These are phyloP conservation scores for Neopestalotiopsis rosae DNA, from an alignment of 2,329 filamentous ascomycete genomes.

Conservation along the genomic window DNA sequence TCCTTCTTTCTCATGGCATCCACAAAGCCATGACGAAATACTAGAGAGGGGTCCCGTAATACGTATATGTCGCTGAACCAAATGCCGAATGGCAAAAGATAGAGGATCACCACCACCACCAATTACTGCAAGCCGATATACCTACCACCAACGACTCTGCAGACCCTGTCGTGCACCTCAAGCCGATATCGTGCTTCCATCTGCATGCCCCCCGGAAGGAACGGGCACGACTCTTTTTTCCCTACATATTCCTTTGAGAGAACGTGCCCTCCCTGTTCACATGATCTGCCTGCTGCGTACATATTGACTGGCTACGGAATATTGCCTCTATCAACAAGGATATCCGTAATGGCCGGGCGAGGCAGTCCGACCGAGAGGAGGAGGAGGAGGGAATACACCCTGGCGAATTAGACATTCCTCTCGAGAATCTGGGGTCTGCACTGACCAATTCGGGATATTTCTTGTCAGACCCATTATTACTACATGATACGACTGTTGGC, in stretches of 20 bases:
- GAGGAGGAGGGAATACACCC: neutral
- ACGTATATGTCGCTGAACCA: neutral
- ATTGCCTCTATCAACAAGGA: neutral
- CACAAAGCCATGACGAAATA: neutral
- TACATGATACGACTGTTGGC: neutral
- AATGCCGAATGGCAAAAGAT: neutral
- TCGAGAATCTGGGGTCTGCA: constrained; percentile 16
- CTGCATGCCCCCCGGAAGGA: constrained; percentile 2
- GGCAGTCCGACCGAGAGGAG: neutral
- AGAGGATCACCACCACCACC: neutral
- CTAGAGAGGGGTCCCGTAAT: neutral
- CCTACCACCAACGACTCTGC: neutral
- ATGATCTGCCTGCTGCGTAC: neutral
- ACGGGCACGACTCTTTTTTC: neutral
- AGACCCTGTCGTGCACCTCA: too few species aligned
- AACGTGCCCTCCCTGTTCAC: constrained; percentile 9
- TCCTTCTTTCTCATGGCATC: neutral
- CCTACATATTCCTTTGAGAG: neutral
- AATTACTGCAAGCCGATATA: neutral
- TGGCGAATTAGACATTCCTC: neutral
- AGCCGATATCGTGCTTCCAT: neutral
- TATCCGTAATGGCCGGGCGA: neutral
- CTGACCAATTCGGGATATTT: constrained; percentile 12
- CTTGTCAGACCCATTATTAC: neutral
- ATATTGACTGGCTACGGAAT: neutral